These are phyloP conservation scores for Athelia psychrophila DNA, from an alignment of 1,284 basidiomycete species.

Conservation along the genomic window DNA sequence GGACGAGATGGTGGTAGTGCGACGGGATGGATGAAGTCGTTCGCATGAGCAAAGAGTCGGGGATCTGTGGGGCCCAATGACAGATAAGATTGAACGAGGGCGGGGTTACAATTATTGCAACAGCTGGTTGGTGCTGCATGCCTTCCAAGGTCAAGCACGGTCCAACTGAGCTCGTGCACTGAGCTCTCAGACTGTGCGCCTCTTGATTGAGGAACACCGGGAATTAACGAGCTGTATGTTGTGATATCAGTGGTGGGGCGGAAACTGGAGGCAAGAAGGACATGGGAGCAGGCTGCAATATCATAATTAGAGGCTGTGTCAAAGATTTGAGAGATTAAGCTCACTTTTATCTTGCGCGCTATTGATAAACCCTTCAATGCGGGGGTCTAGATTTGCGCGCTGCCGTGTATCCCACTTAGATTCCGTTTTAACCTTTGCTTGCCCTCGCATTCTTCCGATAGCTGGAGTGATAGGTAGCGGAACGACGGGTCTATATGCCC, in stretches of 20 bases:
- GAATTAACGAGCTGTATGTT: background rate
- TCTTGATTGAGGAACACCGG: background rate
- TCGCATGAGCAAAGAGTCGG: background rate
- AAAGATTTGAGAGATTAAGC: background rate
- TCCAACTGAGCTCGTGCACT: background rate
- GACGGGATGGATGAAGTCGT: background rate
- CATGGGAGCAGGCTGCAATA: background rate
- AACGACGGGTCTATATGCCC: background rate
- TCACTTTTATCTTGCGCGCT: background rate
- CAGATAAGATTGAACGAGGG: background rate
- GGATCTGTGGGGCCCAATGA: background rate
- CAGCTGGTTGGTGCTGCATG: background rate
- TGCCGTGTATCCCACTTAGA: background rate
- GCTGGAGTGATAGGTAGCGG: background rate
- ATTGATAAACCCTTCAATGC: background rate
- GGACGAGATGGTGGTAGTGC: background rate
- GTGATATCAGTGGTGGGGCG: background rate
- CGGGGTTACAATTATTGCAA: background rate
- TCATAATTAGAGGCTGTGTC: background rate
- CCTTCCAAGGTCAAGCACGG: background rate
- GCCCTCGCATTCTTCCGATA: background rate
- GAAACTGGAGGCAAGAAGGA: background rate
- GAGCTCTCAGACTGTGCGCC: background rate
- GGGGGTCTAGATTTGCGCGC: background rate
- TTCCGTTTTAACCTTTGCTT: background rate